Evolutionary conservation across 2,329 filamentous ascomycete species (phyloP).

Genomic region (Tolypocladium paradoxum): DNA sequence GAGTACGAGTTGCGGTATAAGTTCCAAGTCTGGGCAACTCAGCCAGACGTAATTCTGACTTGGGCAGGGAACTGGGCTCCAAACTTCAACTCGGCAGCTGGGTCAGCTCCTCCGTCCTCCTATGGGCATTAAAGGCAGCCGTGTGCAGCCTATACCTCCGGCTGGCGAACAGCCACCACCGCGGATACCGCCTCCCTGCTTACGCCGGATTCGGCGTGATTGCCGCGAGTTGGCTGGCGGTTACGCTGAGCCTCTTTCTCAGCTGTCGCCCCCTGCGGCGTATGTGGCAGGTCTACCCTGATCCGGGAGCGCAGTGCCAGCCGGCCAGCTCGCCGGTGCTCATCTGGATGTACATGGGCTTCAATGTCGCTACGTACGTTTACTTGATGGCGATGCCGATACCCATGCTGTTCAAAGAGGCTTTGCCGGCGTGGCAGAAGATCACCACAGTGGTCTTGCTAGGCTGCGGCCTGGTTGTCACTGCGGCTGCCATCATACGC

Average conservation of each 20-base stretch:
- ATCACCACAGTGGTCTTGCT: not conserved
- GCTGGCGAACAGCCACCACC: not conserved
- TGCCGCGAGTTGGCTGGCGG: conserved; percentile 1
- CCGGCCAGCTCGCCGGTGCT: conserved; percentile 4
- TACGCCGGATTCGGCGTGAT: conserved; percentile 2
- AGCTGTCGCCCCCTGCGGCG: conserved; percentile 3
- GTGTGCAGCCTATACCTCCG: conserved; percentile 2
- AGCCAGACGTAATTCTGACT: not conserved
- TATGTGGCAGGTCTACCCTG: conserved; percentile 4
- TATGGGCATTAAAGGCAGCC: conserved; percentile 6
- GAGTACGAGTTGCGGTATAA: not conserved
- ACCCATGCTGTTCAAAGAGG: not conserved
- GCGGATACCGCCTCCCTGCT: not conserved
- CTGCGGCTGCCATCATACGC: not conserved
- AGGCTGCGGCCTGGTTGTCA: not conserved
- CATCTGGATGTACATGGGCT: conserved; percentile 4
- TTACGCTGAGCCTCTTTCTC: conserved; percentile 1
- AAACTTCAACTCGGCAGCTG: conserved; percentile 6
- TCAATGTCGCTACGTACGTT: not conserved
- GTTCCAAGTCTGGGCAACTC: too few species aligned
- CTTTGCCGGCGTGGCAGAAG: not conserved
- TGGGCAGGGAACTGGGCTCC: conserved; percentile 4
- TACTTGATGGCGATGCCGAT: conserved; percentile 1
- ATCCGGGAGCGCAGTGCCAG: conserved; percentile 1
- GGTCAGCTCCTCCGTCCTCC: conserved; percentile 3